These are phyloP conservation scores for Juglanconis oblonga DNA, from an alignment of 2,329 filamentous ascomycete species.

Conservation along the genomic window DNA sequence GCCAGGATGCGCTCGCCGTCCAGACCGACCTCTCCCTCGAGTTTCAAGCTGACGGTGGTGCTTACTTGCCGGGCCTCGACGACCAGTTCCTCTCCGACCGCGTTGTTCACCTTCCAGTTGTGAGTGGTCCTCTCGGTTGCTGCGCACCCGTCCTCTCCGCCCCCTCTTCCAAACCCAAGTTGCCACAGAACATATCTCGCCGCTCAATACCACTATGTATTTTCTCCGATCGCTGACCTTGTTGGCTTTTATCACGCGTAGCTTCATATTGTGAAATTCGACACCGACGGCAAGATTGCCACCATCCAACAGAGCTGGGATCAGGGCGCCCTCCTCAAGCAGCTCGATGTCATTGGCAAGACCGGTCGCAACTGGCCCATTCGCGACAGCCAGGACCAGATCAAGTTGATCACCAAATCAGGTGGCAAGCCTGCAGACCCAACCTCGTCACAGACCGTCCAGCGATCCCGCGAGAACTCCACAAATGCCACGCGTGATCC, in stretches of 20 bases:
- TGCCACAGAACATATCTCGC: background rate
- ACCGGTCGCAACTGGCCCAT: slow-evolving; percentile 94
- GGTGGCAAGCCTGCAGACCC: slow-evolving; percentile 23
- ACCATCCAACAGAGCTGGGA: slow-evolving; percentile 95
- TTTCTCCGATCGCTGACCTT: background rate
- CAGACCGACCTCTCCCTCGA: slow-evolving; percentile 82
- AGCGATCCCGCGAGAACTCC: slow-evolving; percentile 50
- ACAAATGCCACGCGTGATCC: slow-evolving; percentile 58
- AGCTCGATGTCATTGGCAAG: slow-evolving; percentile 89
- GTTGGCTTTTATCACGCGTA: slow-evolving; percentile 30
- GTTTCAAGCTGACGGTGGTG: slow-evolving; percentile 76
- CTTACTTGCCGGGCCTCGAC: slow-evolving; percentile 84
- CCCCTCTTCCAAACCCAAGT: background rate
- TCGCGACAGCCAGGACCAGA: slow-evolving; percentile 79
- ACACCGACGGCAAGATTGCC: slow-evolving; percentile 71
- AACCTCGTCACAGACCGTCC: slow-evolving; percentile 33
- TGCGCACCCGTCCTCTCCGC: no score
- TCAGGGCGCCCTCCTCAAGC: slow-evolving; percentile 87
- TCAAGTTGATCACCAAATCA: slow-evolving; percentile 67
- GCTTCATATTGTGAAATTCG: slow-evolving; percentile 87
- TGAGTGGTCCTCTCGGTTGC: slow-evolving; percentile 47
- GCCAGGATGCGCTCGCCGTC: slow-evolving; percentile 63
- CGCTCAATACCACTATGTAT: background rate
- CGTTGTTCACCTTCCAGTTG: slow-evolving; percentile 74
- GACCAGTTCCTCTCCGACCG: slow-evolving; percentile 91